phyloP scores from a whole-genome alignment of 306 rosid species.

The Acacia confusa region DNA sequence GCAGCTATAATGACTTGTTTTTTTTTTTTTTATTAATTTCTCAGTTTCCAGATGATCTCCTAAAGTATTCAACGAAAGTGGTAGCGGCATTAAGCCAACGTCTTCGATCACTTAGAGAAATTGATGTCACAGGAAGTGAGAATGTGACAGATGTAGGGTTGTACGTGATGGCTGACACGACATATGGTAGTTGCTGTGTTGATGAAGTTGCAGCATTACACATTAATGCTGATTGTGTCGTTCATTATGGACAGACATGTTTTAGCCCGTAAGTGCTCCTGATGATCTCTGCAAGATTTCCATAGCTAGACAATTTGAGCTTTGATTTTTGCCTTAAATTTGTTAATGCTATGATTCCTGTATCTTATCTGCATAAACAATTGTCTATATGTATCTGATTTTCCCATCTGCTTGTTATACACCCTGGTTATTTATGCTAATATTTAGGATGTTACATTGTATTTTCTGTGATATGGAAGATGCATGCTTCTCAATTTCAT shows the following conservation, averaged over 20 bases:
- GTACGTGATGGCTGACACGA: slow-evolving; percentile 86
- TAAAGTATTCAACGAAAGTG: slow-evolving; percentile 71
- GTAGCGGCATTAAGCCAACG: slow-evolving; percentile 52
- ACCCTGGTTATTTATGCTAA: neutral
- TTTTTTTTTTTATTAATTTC: neutral
- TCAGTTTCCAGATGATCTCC: slow-evolving; percentile 85
- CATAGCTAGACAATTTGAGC: neutral
- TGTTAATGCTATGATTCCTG: neutral
- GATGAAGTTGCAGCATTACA: slow-evolving; percentile 96
- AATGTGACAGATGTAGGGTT: slow-evolving; percentile 43
- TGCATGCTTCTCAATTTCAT: neutral
- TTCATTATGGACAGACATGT: slow-evolving; percentile 93
- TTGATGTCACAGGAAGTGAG: slow-evolving; percentile 24
- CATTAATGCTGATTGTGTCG: slow-evolving; percentile 66
- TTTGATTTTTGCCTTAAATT: neutral
- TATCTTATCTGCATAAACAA: neutral
- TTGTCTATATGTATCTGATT: slow-evolving; percentile 10
- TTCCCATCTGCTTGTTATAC: neutral
- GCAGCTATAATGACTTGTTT: neutral
- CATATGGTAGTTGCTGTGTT: slow-evolving; percentile 89
- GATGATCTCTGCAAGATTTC: neutral
- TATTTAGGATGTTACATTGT: neutral
- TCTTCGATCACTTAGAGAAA: slow-evolving; percentile 42
- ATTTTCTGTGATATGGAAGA: neutral
- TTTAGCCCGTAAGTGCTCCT: slow-evolving; percentile 75